These are phyloP conservation scores for Nepenthes mirabilis DNA, from an alignment of 148 eudicot genomes.

Conservation along the genomic window DNA sequence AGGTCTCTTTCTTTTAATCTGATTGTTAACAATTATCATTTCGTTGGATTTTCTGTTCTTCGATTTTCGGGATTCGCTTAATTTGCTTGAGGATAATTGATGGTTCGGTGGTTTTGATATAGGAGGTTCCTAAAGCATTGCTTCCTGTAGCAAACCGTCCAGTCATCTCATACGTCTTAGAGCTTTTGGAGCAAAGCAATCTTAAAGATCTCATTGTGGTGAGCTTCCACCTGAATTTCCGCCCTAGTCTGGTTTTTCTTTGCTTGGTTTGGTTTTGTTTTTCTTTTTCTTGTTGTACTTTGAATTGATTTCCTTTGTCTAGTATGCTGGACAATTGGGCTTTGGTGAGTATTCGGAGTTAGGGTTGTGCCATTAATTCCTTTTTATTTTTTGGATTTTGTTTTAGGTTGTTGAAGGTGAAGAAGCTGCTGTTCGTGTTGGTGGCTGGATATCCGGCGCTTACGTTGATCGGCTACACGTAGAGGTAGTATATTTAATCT, in stretches of 20 bases:
- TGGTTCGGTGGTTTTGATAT: conserved; percentile 2
- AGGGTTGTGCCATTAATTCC: conserved; percentile 1
- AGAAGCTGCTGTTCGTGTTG: conserved; percentile 61
- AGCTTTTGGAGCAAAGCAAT: conserved; percentile 74
- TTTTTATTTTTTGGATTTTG: not conserved
- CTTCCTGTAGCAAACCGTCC: conserved; percentile 94
- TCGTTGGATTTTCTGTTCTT: too few relatives aligned
- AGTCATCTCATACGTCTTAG: conserved; percentile 71
- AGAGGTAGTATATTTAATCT: conserved; percentile 28
- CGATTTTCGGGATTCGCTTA: too few relatives aligned
- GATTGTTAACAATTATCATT: too few relatives aligned
- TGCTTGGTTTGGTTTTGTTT: not conserved
- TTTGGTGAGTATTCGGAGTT: not conserved
- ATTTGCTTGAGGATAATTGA: not conserved
- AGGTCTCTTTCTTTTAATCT: conserved; percentile 22
- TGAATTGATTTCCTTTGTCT: too few relatives aligned
- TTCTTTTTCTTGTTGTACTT: conserved; percentile 1
- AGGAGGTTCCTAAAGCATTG: conserved; percentile 90
- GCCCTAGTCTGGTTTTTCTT: not conserved
- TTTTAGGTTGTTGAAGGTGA: conserved; percentile 87
- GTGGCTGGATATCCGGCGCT: conserved; percentile 73
- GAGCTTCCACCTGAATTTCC: conserved; percentile 11
- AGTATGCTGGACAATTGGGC: too few relatives aligned
- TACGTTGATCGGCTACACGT: conserved; percentile 84
- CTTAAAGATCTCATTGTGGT: conserved; percentile 86